Conservation (phyloP, 1,284 basidiomycete genomes). For the Puccinia horiana region DNA sequence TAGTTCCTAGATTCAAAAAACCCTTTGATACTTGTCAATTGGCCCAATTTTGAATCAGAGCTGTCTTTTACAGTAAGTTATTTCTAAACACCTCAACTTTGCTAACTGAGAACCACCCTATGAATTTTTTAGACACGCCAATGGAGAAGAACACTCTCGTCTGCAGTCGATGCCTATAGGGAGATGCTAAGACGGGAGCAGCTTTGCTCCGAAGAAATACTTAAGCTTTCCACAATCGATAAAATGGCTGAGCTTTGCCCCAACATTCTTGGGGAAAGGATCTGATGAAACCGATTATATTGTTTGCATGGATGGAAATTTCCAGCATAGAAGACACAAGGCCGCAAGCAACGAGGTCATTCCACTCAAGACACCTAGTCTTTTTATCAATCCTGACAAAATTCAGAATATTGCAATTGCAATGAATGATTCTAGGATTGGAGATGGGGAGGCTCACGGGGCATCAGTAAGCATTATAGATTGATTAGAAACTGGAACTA, state of each 20-base stretch:
- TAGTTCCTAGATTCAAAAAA: background rate
- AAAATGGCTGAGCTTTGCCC: slow-evolving; percentile 2
- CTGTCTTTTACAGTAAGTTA: background rate
- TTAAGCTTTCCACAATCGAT: background rate
- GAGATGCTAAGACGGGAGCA: background rate
- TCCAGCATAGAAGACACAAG: slow-evolving; percentile 18
- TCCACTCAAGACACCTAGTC: background rate
- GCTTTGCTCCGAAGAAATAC: background rate
- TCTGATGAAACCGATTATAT: slow-evolving; percentile 13
- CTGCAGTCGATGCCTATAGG: background rate
- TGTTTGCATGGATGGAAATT: slow-evolving; percentile 20
- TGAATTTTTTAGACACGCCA: background rate
- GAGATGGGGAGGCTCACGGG: background rate
- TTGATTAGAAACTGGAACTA: background rate
- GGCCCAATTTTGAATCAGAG: background rate
- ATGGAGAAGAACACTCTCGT: background rate
- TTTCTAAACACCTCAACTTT: background rate
- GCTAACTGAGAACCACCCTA: background rate
- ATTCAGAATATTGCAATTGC: background rate
- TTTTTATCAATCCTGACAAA: background rate
- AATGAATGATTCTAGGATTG: background rate
- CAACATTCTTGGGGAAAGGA: background rate
- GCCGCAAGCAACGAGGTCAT: background rate
- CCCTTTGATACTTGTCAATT: background rate
- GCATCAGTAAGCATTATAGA: background rate